A percentile compares a stretch with the other conserved stretches of the same genome.
phyloP scores from a whole-genome alignment of 2,329 filamentous ascomycete species.

The Blumeria hordei region DNA sequence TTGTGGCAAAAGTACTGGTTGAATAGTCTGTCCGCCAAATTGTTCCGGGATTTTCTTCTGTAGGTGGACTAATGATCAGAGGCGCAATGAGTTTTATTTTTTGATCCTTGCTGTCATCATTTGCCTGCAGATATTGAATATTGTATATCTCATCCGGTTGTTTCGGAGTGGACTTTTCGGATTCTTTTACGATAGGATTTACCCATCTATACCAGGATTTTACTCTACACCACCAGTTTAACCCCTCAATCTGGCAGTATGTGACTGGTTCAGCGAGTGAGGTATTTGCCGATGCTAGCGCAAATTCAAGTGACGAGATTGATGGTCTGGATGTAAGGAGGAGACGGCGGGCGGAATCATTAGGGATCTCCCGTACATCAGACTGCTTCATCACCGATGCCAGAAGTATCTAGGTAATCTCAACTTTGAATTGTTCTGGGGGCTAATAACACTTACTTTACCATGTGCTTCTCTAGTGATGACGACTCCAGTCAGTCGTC shows the following conservation, averaged over 20 bases:
- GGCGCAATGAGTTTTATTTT: not conserved
- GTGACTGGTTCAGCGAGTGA: not conserved
- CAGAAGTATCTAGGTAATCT: constrained; percentile 3
- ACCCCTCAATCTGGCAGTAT: constrained; percentile 2
- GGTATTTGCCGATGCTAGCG: not conserved
- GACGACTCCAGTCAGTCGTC: constrained; percentile 10
- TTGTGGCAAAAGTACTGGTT: constrained; percentile 8
- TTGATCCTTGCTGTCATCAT: not conserved
- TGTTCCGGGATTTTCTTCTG: not conserved
- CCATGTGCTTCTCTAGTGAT: constrained; percentile 4
- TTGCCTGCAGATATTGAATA: not conserved
- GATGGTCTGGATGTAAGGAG: constrained; percentile 1
- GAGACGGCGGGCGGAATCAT: constrained; percentile 4
- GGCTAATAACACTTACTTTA: constrained; percentile 1
- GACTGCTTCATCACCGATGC: constrained; percentile 1
- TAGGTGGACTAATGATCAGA: not conserved
- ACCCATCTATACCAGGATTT: constrained; percentile 12
- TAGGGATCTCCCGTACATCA: constrained; percentile 1
- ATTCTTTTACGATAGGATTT: constrained; percentile 7
- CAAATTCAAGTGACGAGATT: not conserved
- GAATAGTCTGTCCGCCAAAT: constrained; percentile 5
- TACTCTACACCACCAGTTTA: constrained; percentile 13
- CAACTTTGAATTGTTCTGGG: not conserved
- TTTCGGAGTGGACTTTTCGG: not conserved
- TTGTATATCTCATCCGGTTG: not conserved